These are phyloP conservation scores for Trametes sp. DNA, from an alignment of 1,284 basidiomycete species.

Conservation along the genomic window DNA sequence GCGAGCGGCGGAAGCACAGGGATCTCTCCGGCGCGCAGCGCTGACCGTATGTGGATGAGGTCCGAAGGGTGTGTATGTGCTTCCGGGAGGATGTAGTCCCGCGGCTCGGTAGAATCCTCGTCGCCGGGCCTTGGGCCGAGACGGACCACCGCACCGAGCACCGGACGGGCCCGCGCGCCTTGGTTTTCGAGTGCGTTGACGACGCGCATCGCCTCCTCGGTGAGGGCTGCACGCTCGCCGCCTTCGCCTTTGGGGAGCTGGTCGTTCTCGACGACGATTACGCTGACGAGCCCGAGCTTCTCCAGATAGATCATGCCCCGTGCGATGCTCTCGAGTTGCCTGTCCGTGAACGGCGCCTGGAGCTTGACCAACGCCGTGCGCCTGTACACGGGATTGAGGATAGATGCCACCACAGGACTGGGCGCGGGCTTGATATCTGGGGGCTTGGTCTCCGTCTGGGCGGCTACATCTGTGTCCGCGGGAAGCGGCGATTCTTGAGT, in stretches of 20 bases:
- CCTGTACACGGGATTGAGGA: slow-evolving; percentile 83
- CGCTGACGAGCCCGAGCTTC: slow-evolving; percentile 93
- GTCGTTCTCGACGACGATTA: slow-evolving; percentile 95
- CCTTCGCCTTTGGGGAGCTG: slow-evolving; percentile 72
- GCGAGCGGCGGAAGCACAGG: slow-evolving; percentile 97
- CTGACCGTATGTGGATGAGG: slow-evolving; percentile 84
- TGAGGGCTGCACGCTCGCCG: slow-evolving; percentile 65
- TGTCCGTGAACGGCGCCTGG: slow-evolving; percentile 96
- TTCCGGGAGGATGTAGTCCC: slow-evolving; percentile 62
- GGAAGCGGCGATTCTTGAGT: slow-evolving; percentile 21
- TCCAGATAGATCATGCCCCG: slow-evolving; percentile 95
- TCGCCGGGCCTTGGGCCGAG: slow-evolving; percentile 79
- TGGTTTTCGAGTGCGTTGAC: slow-evolving; percentile 86
- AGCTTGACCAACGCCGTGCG: slow-evolving; percentile 96
- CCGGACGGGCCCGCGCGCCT: slow-evolving; percentile 87
- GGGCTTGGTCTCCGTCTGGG: slow-evolving; percentile 32
- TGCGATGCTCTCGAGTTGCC: slow-evolving; percentile 93
- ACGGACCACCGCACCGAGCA: slow-evolving; percentile 86
- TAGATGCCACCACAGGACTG: slow-evolving; percentile 78
- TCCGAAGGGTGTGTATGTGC: slow-evolving; percentile 81
- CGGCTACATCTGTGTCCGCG: slow-evolving; percentile 29
- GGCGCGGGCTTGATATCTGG: slow-evolving; percentile 40
- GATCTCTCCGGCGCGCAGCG: slow-evolving; percentile 92
- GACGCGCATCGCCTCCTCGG: slow-evolving; percentile 84
- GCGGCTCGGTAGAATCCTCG: slow-evolving; percentile 37